Evolutionary conservation across 345 rosid species (phyloP).

Genomic region (Acer yangbiense): DNA sequence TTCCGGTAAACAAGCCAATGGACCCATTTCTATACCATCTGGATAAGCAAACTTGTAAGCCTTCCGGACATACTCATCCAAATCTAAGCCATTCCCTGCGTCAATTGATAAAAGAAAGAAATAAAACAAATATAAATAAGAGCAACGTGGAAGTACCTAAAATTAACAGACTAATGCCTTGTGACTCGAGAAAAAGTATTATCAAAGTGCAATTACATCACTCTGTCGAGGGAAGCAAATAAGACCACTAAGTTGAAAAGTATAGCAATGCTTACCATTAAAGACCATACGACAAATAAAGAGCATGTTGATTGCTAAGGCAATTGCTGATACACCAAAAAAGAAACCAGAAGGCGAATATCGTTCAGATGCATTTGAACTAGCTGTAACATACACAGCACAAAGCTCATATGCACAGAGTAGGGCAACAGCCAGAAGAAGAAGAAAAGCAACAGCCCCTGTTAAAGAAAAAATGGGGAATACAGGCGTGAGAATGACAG

Average conservation of each 20-base stretch:
- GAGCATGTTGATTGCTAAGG: constrained; percentile 98
- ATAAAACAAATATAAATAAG: constrained; percentile 9
- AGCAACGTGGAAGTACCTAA: constrained; percentile 1
- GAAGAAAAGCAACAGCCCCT: constrained; percentile 99
- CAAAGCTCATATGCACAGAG: constrained; percentile 97
- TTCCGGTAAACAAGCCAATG: constrained; percentile 84
- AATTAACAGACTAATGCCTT: constrained; percentile 14
- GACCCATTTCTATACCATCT: constrained; percentile 95
- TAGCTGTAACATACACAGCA: constrained; percentile 95
- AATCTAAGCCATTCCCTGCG: constrained; percentile 96
- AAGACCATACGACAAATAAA: constrained; percentile 97
- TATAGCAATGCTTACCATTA: constrained; percentile 67
- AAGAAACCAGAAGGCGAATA: constrained; percentile 99
- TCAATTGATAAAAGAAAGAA: constrained; percentile 19
- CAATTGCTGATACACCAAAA: constrained; percentile 97
- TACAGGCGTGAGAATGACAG: constrained; percentile 27
- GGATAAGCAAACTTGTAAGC: constrained; percentile 98
- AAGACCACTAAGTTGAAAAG: constrained; percentile 18
- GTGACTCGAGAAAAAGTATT: constrained; percentile 16
- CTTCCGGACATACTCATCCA: constrained; percentile 96
- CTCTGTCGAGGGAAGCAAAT: constrained; percentile 5
- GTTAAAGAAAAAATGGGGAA: constrained; percentile 23
- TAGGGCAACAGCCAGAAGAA: constrained; percentile 88
- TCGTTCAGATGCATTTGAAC: constrained; percentile 79
- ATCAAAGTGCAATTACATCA: constrained; percentile 21